Conservation (phyloP, 805 yeast species). For the Ogataea angusta region DNA sequence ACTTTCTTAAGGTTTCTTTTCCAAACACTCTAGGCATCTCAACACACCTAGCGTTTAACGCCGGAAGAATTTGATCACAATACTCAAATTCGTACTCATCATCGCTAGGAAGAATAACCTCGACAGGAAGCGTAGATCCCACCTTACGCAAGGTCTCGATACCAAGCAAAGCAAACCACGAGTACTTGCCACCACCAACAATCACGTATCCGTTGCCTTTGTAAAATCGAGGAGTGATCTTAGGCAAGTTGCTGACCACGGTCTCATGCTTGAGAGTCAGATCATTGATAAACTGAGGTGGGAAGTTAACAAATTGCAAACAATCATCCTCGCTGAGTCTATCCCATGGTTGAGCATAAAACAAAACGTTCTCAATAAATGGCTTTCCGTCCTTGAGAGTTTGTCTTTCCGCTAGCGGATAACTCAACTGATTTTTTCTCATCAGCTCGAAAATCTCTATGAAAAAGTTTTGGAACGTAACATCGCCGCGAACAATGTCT, state of each 20-base stretch:
- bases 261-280: constrained; percentile 32
- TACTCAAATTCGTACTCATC: constrained; percentile 70
- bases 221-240: constrained; percentile 28
- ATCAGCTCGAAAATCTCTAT: constrained; percentile 31
- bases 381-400: constrained; percentile 32
- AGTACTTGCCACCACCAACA: constrained; percentile 79
- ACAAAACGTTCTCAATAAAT: constrained; percentile 31
- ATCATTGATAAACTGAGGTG: constrained; percentile 32
- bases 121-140: constrained; percentile 74
- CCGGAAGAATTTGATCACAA: constrained; percentile 63
- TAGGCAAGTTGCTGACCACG: constrained; percentile 30
- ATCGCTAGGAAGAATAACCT: constrained; percentile 70
- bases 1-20: constrained; percentile 41
- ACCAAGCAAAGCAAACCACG: constrained; percentile 66
- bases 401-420: constrained; percentile 32
- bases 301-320: constrained; percentile 27
- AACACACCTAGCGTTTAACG: constrained; percentile 63
- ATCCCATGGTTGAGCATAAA: constrained; percentile 27
- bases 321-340: constrained; percentile 28
- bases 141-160: constrained; percentile 61
- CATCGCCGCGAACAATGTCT: constrained; percentile 31
- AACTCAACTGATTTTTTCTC: constrained; percentile 28
- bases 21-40: constrained; percentile 63
- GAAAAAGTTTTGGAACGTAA: constrained; percentile 32
- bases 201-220: constrained; percentile 52